phyloP scores from a whole-genome alignment of 305 asterid genomes.

The Fraxinus greggii region DNA sequence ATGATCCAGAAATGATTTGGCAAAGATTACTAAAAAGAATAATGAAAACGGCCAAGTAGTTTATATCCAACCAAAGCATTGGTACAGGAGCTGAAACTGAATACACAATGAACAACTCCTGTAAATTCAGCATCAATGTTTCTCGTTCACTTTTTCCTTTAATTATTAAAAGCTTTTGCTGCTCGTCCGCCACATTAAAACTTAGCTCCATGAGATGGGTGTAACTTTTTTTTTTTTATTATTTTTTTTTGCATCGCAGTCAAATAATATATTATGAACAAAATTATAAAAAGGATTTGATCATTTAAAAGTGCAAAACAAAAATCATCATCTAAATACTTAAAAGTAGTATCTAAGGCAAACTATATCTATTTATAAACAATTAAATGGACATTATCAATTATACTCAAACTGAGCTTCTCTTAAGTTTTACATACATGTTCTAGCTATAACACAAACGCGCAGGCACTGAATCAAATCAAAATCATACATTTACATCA shows the following conservation, averaged over 20 bases:
- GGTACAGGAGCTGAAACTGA: not conserved
- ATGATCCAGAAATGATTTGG: not conserved
- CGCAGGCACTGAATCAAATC: not conserved
- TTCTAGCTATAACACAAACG: not conserved
- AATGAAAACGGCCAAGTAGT: not conserved
- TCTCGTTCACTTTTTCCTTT: not conserved
- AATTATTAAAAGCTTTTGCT: not conserved
- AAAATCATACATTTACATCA: not conserved
- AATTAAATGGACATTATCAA: not conserved
- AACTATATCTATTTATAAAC: not conserved
- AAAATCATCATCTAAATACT: conserved; percentile 4
- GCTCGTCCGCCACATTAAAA: not conserved
- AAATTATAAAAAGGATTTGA: not conserved
- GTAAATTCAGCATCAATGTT: not conserved
- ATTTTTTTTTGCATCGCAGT: not conserved
- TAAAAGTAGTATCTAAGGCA: not conserved
- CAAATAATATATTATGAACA: not conserved
- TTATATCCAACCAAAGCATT: not conserved
- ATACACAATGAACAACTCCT: not conserved
- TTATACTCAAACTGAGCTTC: not conserved
- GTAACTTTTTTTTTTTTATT: not conserved
- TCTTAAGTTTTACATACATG: not conserved
- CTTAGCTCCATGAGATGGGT: not conserved
- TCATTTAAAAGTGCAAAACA: conserved; percentile 1
- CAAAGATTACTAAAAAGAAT: not conserved